Base-by-base conservation (phyloP, 805 yeast genomes). In the Cyberlindnera sargentensis region DNA sequence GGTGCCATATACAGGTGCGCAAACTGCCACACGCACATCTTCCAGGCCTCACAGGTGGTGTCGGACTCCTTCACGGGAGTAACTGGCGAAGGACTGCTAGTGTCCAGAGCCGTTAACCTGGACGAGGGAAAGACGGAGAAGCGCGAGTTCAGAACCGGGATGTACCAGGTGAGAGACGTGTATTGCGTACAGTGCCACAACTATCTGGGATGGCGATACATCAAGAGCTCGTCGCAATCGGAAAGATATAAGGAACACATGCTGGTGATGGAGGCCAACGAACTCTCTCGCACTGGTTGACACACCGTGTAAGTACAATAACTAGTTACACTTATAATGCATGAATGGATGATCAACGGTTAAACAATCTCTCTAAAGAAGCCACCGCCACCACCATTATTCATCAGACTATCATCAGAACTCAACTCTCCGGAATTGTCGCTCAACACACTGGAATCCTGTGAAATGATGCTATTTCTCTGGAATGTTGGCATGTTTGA, bases 181-280 rank as follows among this genome's bases (percentile, higher is more conserved):
- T 53, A 54, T 32, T 82, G 88, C 53, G 73, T 70, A 37, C 74
- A 72, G 48, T 82, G 88, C 55, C 63, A 64, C 40, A 57, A 61
- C 5, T 61, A 72, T 41, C 63, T 82, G 15, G 88, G 87, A 3
- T 82, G 88, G 88, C 73, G 71, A 47, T 82, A 82, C 52, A 55
- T 79, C 34, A 66, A 65, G 50, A 72, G 82, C 37, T 69, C 67
- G 30, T 59, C 63, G 28, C 52, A 53, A 23, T 58, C 65, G 15
- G 81, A 79, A 61, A 64, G 67, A 46, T 79, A 75, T 57, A 82
- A 82, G 56, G 84, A 77, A 52, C 82, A 83, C 7, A 70, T 72
- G 49, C 80, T 63, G 51, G 77, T 81, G 33, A 64, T 81, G 46
- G 61, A 55, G 28, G 31, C 47, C 15, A n/a, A 39, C 10, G 28